Evolutionary conservation across 2,329 filamentous ascomycete genomes (phyloP), one percentile per base, ranked within the genome.

Genomic region (Venturia effusa): DNA sequence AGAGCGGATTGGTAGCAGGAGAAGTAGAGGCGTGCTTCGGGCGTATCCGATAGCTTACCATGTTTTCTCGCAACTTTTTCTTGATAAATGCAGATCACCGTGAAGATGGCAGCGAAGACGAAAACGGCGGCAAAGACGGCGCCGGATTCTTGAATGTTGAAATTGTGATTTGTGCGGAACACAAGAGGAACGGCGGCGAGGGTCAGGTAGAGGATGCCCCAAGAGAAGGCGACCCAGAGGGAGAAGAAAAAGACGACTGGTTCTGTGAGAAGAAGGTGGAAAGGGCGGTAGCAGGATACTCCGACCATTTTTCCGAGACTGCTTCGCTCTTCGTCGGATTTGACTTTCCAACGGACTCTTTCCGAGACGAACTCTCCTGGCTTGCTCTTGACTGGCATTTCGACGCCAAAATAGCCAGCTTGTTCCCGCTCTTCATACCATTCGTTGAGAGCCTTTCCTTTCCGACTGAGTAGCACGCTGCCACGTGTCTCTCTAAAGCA

Each of bases 211-310:
- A 97, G 82, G 0, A 96, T 83, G 0, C 88, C 91, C 92, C 92
- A 97, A 24, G 87, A 87, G 73, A 97, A 97, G 0, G 90, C 83
- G 0, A 92, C 88, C 92, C 92, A 97, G 0, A 96, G 79, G 0
- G 88, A 91, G 77, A 97, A 97, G 78, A 84, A 91, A 75, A 92
- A 91, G 17, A 92, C 88, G 11, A 91, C 86, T 0, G 88, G 87
- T 68, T 92, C 89, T 0, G 88, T 92, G 67, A 87, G 77, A 19
- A 92, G 83, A 1, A 92, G 81, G 69, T 87, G 84, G 73, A 96
- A 95, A 0, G 92, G 92, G 0, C 92, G 83, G 67, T 84, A 86
- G 7, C 93, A 75, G 0, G 90, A 94, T 15, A 90, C 84, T 6
- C 80, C 78, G 62, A 96, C 86, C 83, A 92, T 89, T 65, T 82